Base-by-base conservation (phyloP, 768 basidiomycete genomes). In the Leccinum broughii region DNA sequence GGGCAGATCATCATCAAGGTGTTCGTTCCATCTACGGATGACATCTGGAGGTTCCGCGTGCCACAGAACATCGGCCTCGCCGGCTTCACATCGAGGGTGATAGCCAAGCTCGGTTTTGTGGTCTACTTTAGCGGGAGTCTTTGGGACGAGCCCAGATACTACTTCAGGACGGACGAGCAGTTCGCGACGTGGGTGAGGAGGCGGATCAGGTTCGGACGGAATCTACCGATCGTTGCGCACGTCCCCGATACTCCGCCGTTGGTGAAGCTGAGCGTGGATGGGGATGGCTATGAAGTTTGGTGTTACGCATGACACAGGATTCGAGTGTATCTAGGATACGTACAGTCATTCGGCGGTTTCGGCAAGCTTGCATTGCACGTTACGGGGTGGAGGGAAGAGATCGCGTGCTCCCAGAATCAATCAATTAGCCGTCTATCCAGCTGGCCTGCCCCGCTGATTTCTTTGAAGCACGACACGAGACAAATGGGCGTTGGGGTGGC, bases 1-100 rank as follows among this genome's bases (percentile, higher is more conserved):
- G 76, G 74, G 4, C 66, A 64, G 62, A 78, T 78, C 54, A 41
- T 76, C 57, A 65, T 78, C 68, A 78, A 78, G 63, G 75, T 78
- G 13, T 72, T 74, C 49, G 76, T 78, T 9, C 76, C 76, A 37
- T 67, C 70, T 39, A 77, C 72, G 37, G 73, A 78, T 59, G 78
- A 78, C 59, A 70, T 77, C 56, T 78, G 77, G 78, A 74, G 66
- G 63, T 60, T 78, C 51, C 70, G 70, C 46, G 75, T 77, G 22
- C 69, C 77, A 20, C 69, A 69, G 51, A 62, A 69, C 56, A 64
- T 72, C 56, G 58, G 54, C 46, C 72, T 78, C 44, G 62, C 55
- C n/a, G 62, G 60, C 41, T 76, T 78, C 59, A 68, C 69, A 4
- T 67, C 68, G 22, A 70, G 54, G 55, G 76, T 78, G 34, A 62